Conservation (phyloP, 305 asterid genomes). For the Nicotiana rustica region DNA sequence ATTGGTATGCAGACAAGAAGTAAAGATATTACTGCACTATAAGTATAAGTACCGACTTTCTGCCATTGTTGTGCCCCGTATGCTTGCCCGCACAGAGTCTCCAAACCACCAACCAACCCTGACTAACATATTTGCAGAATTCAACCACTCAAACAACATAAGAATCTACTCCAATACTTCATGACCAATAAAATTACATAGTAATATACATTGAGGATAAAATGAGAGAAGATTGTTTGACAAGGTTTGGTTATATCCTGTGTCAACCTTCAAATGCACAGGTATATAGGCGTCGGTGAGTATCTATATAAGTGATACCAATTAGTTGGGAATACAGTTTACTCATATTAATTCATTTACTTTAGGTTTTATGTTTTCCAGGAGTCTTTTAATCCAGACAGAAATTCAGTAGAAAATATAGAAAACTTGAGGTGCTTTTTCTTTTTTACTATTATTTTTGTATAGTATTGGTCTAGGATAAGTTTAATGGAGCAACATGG, state of each 20-base stretch:
- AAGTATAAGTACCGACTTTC: slow-evolving; percentile 54
- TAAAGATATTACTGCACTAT: slow-evolving; percentile 54
- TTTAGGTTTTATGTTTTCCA: background rate
- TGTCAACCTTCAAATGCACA: background rate
- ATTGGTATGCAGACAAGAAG: slow-evolving; percentile 59
- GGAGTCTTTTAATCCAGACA: background rate
- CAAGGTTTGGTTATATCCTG: background rate
- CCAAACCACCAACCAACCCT: slow-evolving; percentile 75
- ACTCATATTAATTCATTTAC: background rate
- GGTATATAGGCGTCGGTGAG: background rate
- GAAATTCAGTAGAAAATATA: background rate
- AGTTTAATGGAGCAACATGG: no score
- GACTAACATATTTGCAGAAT: slow-evolving; percentile 30
- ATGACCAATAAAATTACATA: background rate
- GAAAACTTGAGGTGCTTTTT: background rate
- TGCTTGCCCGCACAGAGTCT: slow-evolving; percentile 75
- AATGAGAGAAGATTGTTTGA: background rate
- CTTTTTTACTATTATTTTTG: no score
- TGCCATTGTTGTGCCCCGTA: slow-evolving; percentile 61
- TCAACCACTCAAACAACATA: background rate
- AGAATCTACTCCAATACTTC: background rate
- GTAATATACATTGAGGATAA: background rate
- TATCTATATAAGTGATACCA: background rate
- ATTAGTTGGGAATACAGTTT: background rate
- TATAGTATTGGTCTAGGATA: no score